phyloP scores from a whole-genome alignment of 768 basidiomycete genomes.

The Suillus ampliporus region DNA sequence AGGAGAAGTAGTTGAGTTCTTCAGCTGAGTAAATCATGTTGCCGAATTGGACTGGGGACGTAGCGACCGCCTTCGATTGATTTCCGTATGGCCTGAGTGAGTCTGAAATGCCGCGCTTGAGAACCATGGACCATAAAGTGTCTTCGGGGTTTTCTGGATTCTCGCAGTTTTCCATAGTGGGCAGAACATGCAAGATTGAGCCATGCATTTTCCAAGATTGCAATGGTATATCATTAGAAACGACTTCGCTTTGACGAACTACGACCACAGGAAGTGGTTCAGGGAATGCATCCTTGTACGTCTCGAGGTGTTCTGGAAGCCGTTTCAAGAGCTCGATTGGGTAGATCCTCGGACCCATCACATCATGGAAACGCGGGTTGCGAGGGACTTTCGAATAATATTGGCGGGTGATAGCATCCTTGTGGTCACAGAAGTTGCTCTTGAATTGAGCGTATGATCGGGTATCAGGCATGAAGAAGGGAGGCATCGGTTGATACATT shows the following conservation, averaged over 20 bases:
- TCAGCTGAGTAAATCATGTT: slow-evolving; percentile 19
- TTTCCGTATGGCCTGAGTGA: slow-evolving; percentile 10
- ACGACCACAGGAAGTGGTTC: slow-evolving; percentile 27
- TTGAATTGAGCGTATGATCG: neutral
- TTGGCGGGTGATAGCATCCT: neutral
- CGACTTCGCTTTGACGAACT: slow-evolving; percentile 21
- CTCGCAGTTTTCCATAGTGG: too few relatives aligned
- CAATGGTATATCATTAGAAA: too few relatives aligned
- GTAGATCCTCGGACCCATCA: too few relatives aligned
- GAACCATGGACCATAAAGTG: slow-evolving; percentile 21
- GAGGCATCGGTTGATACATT: neutral
- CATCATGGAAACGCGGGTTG: too few relatives aligned
- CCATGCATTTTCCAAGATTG: too few relatives aligned
- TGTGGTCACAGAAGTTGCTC: neutral
- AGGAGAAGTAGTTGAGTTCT: slow-evolving; percentile 19
- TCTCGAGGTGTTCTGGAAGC: slow-evolving; percentile 18
- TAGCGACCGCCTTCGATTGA: neutral
- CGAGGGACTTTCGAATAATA: too few relatives aligned
- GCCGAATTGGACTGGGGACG: neutral
- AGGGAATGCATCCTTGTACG: slow-evolving; percentile 21
- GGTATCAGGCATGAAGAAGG: neutral
- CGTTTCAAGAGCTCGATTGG: slow-evolving; percentile 15
- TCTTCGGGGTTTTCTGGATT: too few relatives aligned
- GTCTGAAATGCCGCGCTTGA: slow-evolving; percentile 22
- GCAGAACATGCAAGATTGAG: too few relatives aligned